Conservation (phyloP, 75 land plant species). For the Pinus albicaulis region DNA sequence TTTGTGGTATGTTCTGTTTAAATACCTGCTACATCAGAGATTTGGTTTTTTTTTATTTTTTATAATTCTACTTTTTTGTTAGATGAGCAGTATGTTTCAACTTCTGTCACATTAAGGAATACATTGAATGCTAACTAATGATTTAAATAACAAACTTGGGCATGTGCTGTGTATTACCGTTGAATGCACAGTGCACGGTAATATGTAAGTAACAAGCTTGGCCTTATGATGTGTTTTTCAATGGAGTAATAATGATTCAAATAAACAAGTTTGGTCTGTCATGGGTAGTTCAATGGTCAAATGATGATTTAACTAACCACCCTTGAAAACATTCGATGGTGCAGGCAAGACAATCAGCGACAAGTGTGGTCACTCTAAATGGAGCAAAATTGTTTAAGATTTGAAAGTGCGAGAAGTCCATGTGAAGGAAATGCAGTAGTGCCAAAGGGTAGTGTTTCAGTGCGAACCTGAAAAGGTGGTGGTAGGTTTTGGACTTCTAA, state of each 20-base stretch:
- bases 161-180: too few relatives aligned
- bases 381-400: conserved; percentile 64
- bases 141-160: neutral
- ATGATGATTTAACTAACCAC: too few relatives aligned
- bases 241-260: neutral
- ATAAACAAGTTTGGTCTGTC: neutral
- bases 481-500: conserved; percentile 22
- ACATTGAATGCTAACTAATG: neutral
- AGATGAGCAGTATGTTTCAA: too few relatives aligned
- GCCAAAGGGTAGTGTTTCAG: conserved; percentile 52
- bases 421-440: conserved; percentile 80
- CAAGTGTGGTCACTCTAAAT: conserved; percentile 64
- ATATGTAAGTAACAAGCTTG: too few relatives aligned
- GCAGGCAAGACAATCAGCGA: conserved; percentile 69
- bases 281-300: too few relatives aligned
- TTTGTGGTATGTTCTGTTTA: neutral
- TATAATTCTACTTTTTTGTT: neutral
- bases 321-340: neutral
- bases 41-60: neutral
- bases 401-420: conserved; percentile 76
- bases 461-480: conserved; percentile 90
- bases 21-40: neutral
- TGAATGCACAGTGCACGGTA: too few relatives aligned
- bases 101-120: too few relatives aligned
- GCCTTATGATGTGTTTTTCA: too few relatives aligned